Evolutionary conservation across 1,139 yeast species (phyloP).

Genomic region (Geotrichum macrosporum): DNA sequence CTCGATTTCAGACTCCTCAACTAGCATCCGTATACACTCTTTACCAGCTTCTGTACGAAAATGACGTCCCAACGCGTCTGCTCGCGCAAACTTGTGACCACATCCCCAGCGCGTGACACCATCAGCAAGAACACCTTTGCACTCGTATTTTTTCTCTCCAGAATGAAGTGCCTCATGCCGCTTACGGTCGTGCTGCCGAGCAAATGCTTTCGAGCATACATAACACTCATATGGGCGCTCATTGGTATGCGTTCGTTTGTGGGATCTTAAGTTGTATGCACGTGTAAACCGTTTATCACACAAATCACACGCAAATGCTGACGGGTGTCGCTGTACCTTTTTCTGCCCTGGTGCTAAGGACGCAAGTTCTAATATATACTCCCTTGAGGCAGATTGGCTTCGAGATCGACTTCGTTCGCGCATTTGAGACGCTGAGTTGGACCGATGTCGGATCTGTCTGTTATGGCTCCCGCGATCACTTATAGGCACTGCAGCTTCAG

Average conservation of each 20-base stretch:
- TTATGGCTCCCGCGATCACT: constrained; percentile 10
- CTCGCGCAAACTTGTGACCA: constrained; percentile 87
- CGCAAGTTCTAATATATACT: constrained; percentile 38
- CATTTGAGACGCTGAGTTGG: constrained; percentile 13
- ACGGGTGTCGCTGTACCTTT: constrained; percentile 69
- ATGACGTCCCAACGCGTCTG: constrained; percentile 92
- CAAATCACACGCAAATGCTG: constrained; percentile 73
- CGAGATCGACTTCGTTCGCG: constrained; percentile 28
- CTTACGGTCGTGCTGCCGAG: constrained; percentile 90
- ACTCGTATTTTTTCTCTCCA: constrained; percentile 84
- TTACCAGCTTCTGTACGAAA: constrained; percentile 92
- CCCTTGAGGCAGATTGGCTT: constrained; percentile 31
- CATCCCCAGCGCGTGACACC: constrained; percentile 77
- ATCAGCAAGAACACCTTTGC: constrained; percentile 66
- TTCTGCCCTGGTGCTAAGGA: constrained; percentile 39
- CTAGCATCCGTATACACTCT: constrained; percentile 67
- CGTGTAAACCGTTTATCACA: constrained; percentile 87
- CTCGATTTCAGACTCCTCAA: constrained; percentile 59
- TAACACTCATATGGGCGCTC: constrained; percentile 87
- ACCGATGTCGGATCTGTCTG: constrained; percentile 12
- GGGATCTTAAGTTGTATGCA: constrained; percentile 89
- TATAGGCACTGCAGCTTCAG: constrained; percentile 2
- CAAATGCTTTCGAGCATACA: constrained; percentile 90
- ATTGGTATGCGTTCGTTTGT: constrained; percentile 87
- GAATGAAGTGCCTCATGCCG: constrained; percentile 91